A percentile compares a stretch with the other conserved stretches of the same genome.
Evolutionary conservation across 208 protist genomes (phyloP).

Genomic region (Vickermania ingenoplastis): DNA sequence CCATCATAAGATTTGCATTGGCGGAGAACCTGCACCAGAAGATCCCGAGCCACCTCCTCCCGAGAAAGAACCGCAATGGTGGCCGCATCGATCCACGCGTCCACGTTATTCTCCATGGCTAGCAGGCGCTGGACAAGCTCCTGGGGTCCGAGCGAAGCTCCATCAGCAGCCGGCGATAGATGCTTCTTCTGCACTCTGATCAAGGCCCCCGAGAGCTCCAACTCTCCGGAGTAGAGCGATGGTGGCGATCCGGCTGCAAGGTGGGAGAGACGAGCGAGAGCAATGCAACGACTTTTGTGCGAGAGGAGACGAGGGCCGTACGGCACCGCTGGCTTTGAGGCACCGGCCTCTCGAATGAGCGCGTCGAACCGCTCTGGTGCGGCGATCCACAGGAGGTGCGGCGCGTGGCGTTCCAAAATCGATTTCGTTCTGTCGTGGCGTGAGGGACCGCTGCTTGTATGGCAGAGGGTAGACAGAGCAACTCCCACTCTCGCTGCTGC

Average conservation of each 20-base stretch:
- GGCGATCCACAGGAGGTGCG: constrained; percentile 71
- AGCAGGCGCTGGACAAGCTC: constrained; percentile 56
- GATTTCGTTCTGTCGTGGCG: constrained; percentile 22
- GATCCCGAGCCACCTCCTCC: constrained; percentile 30
- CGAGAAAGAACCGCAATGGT: constrained; percentile 23
- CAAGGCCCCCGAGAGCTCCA: constrained; percentile 34
- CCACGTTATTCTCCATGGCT: constrained; percentile 17
- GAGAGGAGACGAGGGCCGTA: constrained; percentile 43
- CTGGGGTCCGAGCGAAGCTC: constrained; percentile 29
- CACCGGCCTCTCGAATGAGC: constrained; percentile 32
- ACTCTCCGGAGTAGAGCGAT: constrained; percentile 17
- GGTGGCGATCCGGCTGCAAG: constrained; percentile 26
- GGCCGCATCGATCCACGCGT: constrained; percentile 59
- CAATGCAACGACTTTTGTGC: constrained; percentile 46
- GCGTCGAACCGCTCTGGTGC: constrained; percentile 40
- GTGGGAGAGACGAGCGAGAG: constrained; percentile 47
- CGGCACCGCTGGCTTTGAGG: constrained; percentile 15
- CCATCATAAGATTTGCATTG: constrained; percentile 47
- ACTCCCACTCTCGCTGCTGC: constrained; percentile 61
- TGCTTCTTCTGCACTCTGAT: constrained; percentile 29
- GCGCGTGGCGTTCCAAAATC: constrained; percentile 48
- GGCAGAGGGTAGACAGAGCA: constrained; percentile 57
- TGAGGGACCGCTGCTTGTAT: constrained; percentile 15
- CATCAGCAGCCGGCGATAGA: constrained; percentile 24
- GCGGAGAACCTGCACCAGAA: constrained; percentile 60